Conservation (phyloP, 495 filamentous ascomycete genomes). For the Talaromyces adpressus region DNA sequence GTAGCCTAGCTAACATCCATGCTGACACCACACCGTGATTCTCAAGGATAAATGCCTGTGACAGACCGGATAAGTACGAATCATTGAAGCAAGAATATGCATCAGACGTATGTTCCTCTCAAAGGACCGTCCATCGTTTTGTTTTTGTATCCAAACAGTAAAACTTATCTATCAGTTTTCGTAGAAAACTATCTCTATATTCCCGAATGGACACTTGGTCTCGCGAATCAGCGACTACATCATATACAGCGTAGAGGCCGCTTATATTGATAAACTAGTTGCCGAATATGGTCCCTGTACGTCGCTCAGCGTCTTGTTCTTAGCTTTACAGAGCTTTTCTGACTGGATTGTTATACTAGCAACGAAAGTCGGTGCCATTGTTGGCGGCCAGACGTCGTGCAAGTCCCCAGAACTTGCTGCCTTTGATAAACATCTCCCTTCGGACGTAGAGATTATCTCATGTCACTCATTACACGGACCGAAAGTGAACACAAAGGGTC, state of each 20-base stretch:
- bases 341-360: constrained; percentile 45
- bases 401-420: constrained; percentile 94
- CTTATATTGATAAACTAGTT: constrained; percentile 77
- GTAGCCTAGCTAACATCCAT: neutral
- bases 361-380: constrained; percentile 87
- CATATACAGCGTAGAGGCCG: constrained; percentile 95
- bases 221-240: constrained; percentile 93
- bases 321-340: constrained; percentile 17
- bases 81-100: constrained; percentile 69
- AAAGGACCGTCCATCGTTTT: constrained; percentile 15
- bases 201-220: constrained; percentile 88
- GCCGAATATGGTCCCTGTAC: constrained; percentile 86
- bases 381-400: constrained; percentile 96
- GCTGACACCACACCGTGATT: neutral
- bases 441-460: constrained; percentile 87
- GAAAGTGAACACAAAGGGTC: constrained; percentile 74
- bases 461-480: constrained; percentile 97
- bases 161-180: constrained; percentile 29
- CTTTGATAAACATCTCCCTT: constrained; percentile 81
- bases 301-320: constrained; percentile 22
- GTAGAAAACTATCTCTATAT: constrained; percentile 51
- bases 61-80: constrained; percentile 77
- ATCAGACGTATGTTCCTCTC: constrained; percentile 51
- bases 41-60: constrained; percentile 86
- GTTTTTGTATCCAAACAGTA: constrained; percentile 16